Conservation (phyloP, 2,329 filamentous ascomycete species). For the Diaporthe destruens region DNA sequence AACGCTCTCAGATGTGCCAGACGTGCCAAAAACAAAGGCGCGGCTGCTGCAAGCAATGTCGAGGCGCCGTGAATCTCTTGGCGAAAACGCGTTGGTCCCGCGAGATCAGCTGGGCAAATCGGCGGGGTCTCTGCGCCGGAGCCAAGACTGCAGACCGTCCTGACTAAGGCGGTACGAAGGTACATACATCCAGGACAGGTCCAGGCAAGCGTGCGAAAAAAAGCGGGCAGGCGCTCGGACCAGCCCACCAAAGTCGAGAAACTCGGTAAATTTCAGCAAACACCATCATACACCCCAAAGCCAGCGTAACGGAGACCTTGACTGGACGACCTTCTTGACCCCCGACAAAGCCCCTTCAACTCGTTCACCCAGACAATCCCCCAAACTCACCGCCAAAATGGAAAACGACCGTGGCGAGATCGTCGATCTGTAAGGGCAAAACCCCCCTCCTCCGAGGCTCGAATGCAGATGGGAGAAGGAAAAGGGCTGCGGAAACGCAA, state of each 20-base stretch:
- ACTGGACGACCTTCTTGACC: conserved; percentile 49
- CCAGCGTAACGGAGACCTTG: conserved; percentile 38
- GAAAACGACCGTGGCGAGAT: conserved; percentile 99
- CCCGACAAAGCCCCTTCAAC: conserved; percentile 49
- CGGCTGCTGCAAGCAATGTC: not conserved
- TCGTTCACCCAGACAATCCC: conserved; percentile 48
- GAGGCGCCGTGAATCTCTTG: conserved; percentile 9
- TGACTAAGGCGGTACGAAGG: conserved; percentile 20
- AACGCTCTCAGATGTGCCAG: not conserved
- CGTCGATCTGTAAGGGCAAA: conserved; percentile 89
- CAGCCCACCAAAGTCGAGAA: conserved; percentile 40
- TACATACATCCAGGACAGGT: conserved; percentile 14
- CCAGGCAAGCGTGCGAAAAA: conserved; percentile 8
- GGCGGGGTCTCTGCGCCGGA: not conserved
- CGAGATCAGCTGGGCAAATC: conserved; percentile 4
- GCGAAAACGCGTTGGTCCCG: conserved; percentile 27
- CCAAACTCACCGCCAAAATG: conserved; percentile 76
- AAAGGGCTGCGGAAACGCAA: conserved; percentile 17
- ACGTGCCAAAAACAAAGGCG: conserved; percentile 13
- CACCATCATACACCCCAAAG: conserved; percentile 33
- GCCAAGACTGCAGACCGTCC: not conserved
- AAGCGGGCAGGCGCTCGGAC: conserved; percentile 39
- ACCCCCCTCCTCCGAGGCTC: conserved; percentile 31
- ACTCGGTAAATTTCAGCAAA: conserved; percentile 39
- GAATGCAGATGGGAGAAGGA: conserved; percentile 28